Evolutionary conservation across 805 yeast species (phyloP).

Genomic region (Yarrowia phangngaensis): DNA sequence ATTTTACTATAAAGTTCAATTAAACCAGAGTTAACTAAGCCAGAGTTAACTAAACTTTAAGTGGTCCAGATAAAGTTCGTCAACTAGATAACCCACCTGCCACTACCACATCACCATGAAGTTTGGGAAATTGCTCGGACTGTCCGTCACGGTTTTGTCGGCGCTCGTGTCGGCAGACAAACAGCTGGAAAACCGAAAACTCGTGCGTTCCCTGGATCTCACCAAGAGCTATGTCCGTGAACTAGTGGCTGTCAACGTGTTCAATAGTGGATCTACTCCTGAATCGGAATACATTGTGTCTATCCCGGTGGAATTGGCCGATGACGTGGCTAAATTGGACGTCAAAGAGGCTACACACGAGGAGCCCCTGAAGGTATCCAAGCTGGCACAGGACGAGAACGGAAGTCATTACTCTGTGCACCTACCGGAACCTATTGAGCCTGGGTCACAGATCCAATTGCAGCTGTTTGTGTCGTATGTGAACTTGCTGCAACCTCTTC

Average conservation of each 20-base stretch:
- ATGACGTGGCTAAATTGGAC: slow-evolving; percentile 47
- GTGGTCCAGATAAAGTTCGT: too few relatives aligned
- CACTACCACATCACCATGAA: not conserved
- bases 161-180: slow-evolving; percentile 22
- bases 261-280: slow-evolving; percentile 57
- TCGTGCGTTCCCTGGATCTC: slow-evolving; percentile 59
- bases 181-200: slow-evolving; percentile 56
- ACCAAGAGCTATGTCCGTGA: slow-evolving; percentile 64
- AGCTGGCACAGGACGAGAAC: slow-evolving; percentile 34
- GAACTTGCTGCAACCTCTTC: slow-evolving; percentile 54
- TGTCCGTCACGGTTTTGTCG: slow-evolving; percentile 7
- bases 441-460: slow-evolving; percentile 52
- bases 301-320: slow-evolving; percentile 48
- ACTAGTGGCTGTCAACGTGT: slow-evolving; percentile 50
- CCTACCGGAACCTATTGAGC: slow-evolving; percentile 64
- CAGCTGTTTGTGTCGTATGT: slow-evolving; percentile 50
- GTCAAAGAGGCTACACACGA: slow-evolving; percentile 39
- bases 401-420: slow-evolving; percentile 47
- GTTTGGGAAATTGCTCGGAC: slow-evolving; percentile 20
- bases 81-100: not conserved
- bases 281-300: slow-evolving; percentile 55
- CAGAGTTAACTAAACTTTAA: too few relatives aligned
- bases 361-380: slow-evolving; percentile 34
- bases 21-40: too few relatives aligned
- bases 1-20: too few relatives aligned